Conservation (phyloP, 164 flowering plant species). For the Paratinospora sagittata region DNA sequence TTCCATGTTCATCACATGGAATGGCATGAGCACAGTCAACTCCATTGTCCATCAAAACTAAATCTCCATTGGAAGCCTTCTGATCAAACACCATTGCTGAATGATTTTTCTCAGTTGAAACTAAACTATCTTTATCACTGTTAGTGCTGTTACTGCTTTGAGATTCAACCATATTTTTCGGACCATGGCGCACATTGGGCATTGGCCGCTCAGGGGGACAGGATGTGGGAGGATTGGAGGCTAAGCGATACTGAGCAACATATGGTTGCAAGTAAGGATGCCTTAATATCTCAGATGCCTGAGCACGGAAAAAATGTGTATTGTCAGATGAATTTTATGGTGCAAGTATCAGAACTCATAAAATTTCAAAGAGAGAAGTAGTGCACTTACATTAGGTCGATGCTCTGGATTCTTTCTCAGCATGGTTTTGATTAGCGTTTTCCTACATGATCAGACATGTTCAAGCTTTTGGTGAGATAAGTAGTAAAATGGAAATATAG, state of each 20-base stretch:
- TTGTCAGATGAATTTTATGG: constrained; percentile 17
- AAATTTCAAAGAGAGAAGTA: neutral
- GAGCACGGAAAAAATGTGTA: constrained; percentile 21
- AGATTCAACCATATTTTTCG: constrained; percentile 67
- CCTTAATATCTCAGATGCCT: constrained; percentile 90
- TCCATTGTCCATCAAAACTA: constrained; percentile 42
- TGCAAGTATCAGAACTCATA: neutral
- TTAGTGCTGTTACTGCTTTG: constrained; percentile 75
- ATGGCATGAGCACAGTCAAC: constrained; percentile 32
- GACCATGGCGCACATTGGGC: constrained; percentile 27
- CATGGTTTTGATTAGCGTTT: constrained; percentile 91
- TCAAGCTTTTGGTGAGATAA: neutral
- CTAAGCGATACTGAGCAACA: constrained; percentile 58
- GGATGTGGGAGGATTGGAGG: constrained; percentile 29
- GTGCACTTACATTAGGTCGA: constrained; percentile 71
- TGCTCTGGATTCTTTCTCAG: constrained; percentile 95
- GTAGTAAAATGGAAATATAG: neutral
- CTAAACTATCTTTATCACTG: constrained; percentile 73
- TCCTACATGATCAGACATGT: constrained; percentile 44
- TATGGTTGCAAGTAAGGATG: constrained; percentile 91
- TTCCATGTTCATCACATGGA: constrained; percentile 31
- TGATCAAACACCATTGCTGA: constrained; percentile 24
- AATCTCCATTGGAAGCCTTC: constrained; percentile 44
- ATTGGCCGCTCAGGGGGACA: constrained; percentile 52
- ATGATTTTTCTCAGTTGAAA: constrained; percentile 50